These are phyloP conservation scores for Spatholobus suberectus DNA, from an alignment of 306 rosid genomes.

Conservation along the genomic window DNA sequence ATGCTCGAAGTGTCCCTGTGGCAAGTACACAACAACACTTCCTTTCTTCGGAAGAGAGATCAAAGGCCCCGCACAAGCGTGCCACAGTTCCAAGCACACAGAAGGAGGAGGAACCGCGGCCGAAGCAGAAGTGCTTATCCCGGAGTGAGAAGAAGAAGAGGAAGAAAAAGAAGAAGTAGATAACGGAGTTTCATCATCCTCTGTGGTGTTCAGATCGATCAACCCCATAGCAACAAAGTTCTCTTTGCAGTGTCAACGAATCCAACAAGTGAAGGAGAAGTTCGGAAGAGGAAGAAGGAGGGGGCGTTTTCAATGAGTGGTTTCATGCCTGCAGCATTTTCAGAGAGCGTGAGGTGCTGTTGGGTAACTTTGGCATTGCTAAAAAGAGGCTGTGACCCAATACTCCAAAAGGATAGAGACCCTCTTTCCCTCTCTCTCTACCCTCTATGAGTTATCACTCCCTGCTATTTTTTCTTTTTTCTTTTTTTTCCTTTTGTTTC, in stretches of 20 bases:
- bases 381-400: conserved; percentile 65
- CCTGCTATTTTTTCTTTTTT: too few relatives aligned
- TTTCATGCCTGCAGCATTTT: conserved; percentile 73
- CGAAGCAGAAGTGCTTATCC: conserved; percentile 49
- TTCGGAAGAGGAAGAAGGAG: conserved; percentile 31
- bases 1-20: conserved; percentile 91
- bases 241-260: conserved; percentile 33
- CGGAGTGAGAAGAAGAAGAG: conserved; percentile 64
- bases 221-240: conserved; percentile 56
- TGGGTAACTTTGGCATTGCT: conserved; percentile 69
- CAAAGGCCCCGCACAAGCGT: conserved; percentile 97
- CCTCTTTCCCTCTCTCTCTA: conserved; percentile 42
- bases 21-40: conserved; percentile 80
- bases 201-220: conserved; percentile 97
- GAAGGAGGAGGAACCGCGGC: conserved; percentile 49
- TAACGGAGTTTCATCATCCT: conserved; percentile 82
- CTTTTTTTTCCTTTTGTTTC: conserved; percentile 48
- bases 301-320: conserved; percentile 47
- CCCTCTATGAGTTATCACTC: conserved; percentile 44
- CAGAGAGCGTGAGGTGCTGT: conserved; percentile 48
- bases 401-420: conserved; percentile 60
- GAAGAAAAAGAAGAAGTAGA: conserved; percentile 56
- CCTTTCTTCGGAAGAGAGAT: conserved; percentile 93
- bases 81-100: conserved; percentile 97
- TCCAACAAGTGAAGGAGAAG: conserved; percentile 18